Evolutionary conservation across 345 rosid genomes (phyloP).

Genomic region (Aethionema arabicum): DNA sequence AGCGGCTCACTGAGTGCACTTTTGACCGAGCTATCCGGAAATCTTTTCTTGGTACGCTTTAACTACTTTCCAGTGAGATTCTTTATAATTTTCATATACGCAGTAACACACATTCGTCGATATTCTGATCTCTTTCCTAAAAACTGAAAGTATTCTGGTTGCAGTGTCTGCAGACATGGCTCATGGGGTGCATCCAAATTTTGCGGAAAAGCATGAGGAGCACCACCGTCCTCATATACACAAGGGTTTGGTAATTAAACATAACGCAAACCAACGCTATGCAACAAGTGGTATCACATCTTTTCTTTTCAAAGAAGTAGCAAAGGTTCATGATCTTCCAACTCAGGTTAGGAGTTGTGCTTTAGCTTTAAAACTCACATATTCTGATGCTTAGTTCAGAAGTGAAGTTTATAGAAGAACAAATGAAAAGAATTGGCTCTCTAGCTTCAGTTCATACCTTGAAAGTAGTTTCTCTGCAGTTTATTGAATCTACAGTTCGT

Average conservation of each 20-base stretch:
- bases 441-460: constrained; percentile 1
- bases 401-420: too few relatives aligned
- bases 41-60: constrained; percentile 77
- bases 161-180: constrained; percentile 97
- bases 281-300: constrained; percentile 90
- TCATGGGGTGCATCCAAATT: constrained; percentile 93
- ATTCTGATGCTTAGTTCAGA: background rate
- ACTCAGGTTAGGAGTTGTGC: constrained; percentile 59
- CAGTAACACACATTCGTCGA: background rate
- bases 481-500: background rate
- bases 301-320: constrained; percentile 91
- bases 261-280: constrained; percentile 94
- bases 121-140: constrained; percentile 16
- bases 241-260: constrained; percentile 88
- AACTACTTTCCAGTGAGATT: background rate
- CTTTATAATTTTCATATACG: background rate
- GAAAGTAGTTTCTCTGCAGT: background rate
- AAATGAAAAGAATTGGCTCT: background rate
- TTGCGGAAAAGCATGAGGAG: constrained; percentile 85
- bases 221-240: constrained; percentile 87
- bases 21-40: constrained; percentile 72
- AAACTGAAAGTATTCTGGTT: constrained; percentile 21
- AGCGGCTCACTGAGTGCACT: constrained; percentile 55
- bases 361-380: background rate
- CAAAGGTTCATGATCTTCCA: constrained; percentile 73